Evolutionary conservation across 192 early-diverging fungal genomes (phyloP), one percentile per base, ranked within the genome.

Genomic region (Helicostylum pulchrum): DNA sequence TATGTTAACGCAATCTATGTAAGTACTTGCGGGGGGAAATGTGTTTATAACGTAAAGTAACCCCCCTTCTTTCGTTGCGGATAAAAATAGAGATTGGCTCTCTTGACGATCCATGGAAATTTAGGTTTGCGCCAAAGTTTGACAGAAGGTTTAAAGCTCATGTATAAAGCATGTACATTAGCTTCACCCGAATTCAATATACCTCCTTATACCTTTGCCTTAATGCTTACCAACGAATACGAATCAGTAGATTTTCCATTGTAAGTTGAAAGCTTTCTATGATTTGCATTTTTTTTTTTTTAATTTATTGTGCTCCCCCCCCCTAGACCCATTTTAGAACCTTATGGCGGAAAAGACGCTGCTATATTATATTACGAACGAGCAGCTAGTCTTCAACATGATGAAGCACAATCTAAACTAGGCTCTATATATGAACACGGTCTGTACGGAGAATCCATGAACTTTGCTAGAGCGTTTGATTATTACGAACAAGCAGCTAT

Each of bases 351-450:
- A 50, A 31, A 17, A 31, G 78, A 83, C 30, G 92, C 90, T 74
- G 88, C 89, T 1, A 80, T 90, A 23, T 78, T 85, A 66, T 85
- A 90, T 60, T 77, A 94, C 47, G 80, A 83, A 39, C 80, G 82
- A 64, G 91, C 91, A 0, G 92, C 95, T 2, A 73, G 75, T n/a
- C 77, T 95, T 10, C 92, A 90, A 7, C 83, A 91, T 31, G 77
- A 80, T 20, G 78, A 79, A 7, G 88, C 90, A 23, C 86, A 91
- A 65, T 86, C 88, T 67, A 85, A 87, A 57, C 80, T 95, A 44
- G 95, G 93, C 9, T 78, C 83, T 51, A 78, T 87, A 49, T 93
- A 88, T 67, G 92, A 96, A 74, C 90, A 90, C 72, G 93, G 88
- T 10, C 58, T 80, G 49, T 82, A 87, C 45, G 87, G 82, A 7